Conservation (phyloP, 2,329 filamentous ascomycete species). For the Fusarium transvaalense region DNA sequence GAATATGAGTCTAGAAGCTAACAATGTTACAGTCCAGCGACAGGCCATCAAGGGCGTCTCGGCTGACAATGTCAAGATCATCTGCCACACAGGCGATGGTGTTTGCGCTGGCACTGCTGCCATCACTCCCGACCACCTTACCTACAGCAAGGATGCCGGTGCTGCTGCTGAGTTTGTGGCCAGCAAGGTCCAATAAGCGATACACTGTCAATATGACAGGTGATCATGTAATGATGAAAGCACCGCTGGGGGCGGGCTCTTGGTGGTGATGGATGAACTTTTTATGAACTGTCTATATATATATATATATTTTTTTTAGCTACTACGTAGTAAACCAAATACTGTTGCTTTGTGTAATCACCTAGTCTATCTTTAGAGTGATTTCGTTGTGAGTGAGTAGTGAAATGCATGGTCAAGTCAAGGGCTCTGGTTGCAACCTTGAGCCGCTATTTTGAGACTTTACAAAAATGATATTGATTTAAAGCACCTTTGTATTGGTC, state of each 20-base stretch:
- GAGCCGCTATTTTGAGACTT: no score
- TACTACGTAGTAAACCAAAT: not conserved
- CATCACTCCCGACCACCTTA: slow-evolving; percentile 47
- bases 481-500: no score
- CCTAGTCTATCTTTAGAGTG: not conserved
- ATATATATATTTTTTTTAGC: no score
- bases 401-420: no score
- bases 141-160: slow-evolving; percentile 49
- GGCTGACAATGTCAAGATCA: slow-evolving; percentile 44
- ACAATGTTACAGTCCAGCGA: slow-evolving; percentile 33
- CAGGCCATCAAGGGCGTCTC: slow-evolving; percentile 43
- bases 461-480: no score
- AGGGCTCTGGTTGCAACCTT: no score
- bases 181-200: slow-evolving; percentile 34
- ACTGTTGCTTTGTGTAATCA: not conserved
- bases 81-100: slow-evolving; percentile 52
- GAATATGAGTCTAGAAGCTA: not conserved
- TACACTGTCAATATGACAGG: not conserved
- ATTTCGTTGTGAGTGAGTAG: not conserved
- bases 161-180: slow-evolving; percentile 49
- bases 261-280: not conserved
- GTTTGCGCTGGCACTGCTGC: slow-evolving; percentile 50
- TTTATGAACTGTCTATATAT: not conserved
- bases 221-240: not conserved
- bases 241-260: slow-evolving; percentile 1